phyloP scores from a whole-genome alignment of 2,329 filamentous ascomycete species.

The Neonectria coccinea region DNA sequence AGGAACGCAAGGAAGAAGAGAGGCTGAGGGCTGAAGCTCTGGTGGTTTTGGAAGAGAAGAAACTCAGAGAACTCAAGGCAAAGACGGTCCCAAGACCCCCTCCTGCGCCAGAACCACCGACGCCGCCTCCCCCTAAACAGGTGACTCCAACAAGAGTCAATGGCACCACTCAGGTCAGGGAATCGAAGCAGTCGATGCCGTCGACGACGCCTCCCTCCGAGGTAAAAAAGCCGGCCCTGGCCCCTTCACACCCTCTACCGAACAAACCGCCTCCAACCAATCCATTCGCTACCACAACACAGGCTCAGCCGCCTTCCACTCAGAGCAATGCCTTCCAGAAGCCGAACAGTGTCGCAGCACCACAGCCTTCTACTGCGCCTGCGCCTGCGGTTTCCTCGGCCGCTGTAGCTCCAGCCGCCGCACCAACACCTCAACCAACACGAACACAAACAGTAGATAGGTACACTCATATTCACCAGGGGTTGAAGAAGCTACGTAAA shows the following conservation, averaged over 20 bases:
- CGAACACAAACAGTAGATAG: slow-evolving; percentile 51
- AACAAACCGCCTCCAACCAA: slow-evolving; percentile 39
- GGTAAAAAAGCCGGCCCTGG: slow-evolving; percentile 33
- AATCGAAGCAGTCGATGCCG: slow-evolving; percentile 35
- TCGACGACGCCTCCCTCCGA: slow-evolving; percentile 38
- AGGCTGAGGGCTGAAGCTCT: slow-evolving; percentile 59
- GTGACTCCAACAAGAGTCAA: slow-evolving; percentile 34
- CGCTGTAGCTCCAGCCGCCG: slow-evolving; percentile 5
- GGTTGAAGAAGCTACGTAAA: slow-evolving; percentile 75
- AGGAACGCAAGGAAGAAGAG: slow-evolving; percentile 60
- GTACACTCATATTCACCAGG: slow-evolving; percentile 71
- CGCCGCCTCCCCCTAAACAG: slow-evolving; percentile 38
- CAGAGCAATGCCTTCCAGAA: slow-evolving; percentile 34
- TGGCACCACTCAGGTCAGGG: slow-evolving; percentile 39
- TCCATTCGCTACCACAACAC: slow-evolving; percentile 35
- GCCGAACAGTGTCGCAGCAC: slow-evolving; percentile 24
- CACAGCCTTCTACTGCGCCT: slow-evolving; percentile 18
- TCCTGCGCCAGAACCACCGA: slow-evolving; percentile 51
- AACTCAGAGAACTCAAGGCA: slow-evolving; percentile 60
- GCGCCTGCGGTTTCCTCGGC: slow-evolving; percentile 8
- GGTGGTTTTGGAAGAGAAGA: slow-evolving; percentile 60
- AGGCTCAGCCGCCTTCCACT: slow-evolving; percentile 30
- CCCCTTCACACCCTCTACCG: slow-evolving; percentile 35
- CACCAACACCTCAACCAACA: slow-evolving; percentile 28
- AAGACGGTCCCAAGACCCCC: slow-evolving; percentile 59